Conservation (phyloP, 1,284 basidiomycete genomes). For the Naganishia liquefaciens region DNA sequence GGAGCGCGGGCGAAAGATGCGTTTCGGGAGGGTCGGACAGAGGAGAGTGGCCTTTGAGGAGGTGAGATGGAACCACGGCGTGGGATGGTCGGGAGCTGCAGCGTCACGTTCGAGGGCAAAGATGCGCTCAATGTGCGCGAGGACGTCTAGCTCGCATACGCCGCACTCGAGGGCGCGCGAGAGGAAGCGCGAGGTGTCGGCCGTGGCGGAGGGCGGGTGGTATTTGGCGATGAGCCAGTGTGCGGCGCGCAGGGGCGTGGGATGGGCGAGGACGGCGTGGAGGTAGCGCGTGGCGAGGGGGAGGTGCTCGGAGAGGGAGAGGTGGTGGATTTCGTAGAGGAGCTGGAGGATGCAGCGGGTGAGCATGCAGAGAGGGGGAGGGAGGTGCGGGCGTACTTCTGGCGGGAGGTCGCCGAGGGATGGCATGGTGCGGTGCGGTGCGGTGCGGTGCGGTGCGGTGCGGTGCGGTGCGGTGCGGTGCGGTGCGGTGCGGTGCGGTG, state of each 20-base stretch:
- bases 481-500: neutral
- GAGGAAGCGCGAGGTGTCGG: constrained; percentile 35
- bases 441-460: neutral
- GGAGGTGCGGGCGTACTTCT: constrained; percentile 2
- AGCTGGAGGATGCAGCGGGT: constrained; percentile 58
- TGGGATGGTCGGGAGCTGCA: constrained; percentile 2
- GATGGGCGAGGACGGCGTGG: constrained; percentile 58
- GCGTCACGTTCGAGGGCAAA: constrained; percentile 41
- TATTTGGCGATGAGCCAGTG: constrained; percentile 44
- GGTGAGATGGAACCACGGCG: neutral
- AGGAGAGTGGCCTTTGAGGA: neutral
- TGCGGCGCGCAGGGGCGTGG: constrained; percentile 39
- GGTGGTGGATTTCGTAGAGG: constrained; percentile 69
- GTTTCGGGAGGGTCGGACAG: constrained; percentile 12
- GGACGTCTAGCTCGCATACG: constrained; percentile 41
- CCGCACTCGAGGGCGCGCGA: constrained; percentile 41
- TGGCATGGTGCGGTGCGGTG: neutral
- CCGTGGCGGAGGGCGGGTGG: constrained; percentile 32
- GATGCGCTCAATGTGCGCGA: constrained; percentile 40
- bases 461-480: neutral
- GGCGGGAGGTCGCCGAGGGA: constrained; percentile 13
- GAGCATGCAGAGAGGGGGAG: neutral
- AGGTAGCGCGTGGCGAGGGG: constrained; percentile 62
- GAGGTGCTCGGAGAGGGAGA: constrained; percentile 63
- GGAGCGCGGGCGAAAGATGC: constrained; percentile 2